Conservation (phyloP, 306 rosid genomes). For the Medicago truncatula region DNA sequence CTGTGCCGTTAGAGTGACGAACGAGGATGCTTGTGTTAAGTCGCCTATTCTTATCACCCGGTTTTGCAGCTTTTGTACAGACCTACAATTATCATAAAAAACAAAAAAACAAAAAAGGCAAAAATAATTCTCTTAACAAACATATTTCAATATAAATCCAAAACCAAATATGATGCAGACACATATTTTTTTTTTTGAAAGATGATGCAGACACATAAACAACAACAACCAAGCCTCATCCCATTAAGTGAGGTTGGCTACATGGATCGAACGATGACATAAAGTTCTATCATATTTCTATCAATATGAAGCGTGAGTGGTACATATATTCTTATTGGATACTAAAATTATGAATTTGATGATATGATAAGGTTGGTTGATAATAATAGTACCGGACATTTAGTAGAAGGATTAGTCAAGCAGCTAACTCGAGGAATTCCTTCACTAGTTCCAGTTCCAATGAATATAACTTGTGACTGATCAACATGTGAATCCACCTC, state of each 20-base stretch:
- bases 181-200: too few species aligned
- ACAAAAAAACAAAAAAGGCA: too few species aligned
- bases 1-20: conserved; percentile 61
- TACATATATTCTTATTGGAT: too few species aligned
- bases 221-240: too few species aligned
- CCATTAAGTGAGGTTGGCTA: too few species aligned
- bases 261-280: too few species aligned
- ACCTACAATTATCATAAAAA: conserved; percentile 55
- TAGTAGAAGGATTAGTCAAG: conserved; percentile 73
- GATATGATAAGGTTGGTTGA: neutral
- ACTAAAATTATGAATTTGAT: neutral
- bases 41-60: conserved; percentile 79
- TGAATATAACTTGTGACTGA: conserved; percentile 68
- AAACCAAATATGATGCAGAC: too few species aligned
- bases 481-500: conserved; percentile 36
- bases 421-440: conserved; percentile 95
- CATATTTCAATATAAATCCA: neutral
- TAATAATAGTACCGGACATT: conserved; percentile 60
- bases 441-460: conserved; percentile 97
- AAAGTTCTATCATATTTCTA: too few species aligned
- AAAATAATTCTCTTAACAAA: conserved; percentile 15
- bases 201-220: too few species aligned
- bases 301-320: too few species aligned
- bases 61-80: conserved; percentile 77
- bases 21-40: conserved; percentile 89